A percentile compares a stretch with the other conserved stretches of the same genome.
phyloP scores from a whole-genome alignment of 1,284 basidiomycete genomes.

The Vanrija humicola region DNA sequence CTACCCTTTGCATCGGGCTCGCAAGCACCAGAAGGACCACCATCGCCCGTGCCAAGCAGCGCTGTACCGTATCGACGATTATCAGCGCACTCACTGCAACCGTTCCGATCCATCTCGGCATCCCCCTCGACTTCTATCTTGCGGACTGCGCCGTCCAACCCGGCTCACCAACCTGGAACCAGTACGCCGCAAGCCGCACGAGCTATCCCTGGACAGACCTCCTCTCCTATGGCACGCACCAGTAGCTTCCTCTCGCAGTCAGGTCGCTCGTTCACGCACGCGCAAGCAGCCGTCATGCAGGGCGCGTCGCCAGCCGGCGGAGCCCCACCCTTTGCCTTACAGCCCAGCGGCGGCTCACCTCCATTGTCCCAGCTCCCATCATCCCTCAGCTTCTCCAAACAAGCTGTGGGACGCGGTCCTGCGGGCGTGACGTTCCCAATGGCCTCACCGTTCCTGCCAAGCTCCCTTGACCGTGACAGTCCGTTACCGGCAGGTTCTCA shows the following conservation, averaged over 20 bases:
- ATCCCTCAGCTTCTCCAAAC: slow-evolving; percentile 38
- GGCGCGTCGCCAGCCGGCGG: slow-evolving; percentile 24
- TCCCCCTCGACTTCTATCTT: slow-evolving; percentile 41
- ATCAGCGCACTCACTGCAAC: slow-evolving; percentile 43
- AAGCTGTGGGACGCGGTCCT: slow-evolving; percentile 26
- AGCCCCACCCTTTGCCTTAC: slow-evolving; percentile 13
- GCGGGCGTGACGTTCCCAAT: slow-evolving; percentile 19
- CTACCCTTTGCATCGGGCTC: slow-evolving; percentile 38
- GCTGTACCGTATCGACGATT: slow-evolving; percentile 35
- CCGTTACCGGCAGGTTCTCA: slow-evolving; percentile 3
- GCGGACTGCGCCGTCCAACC: slow-evolving; percentile 9
- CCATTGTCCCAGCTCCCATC: slow-evolving; percentile 26
- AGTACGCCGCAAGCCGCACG: background rate
- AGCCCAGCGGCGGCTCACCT: slow-evolving; percentile 5
- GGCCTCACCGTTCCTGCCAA: slow-evolving; percentile 37
- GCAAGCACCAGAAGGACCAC: slow-evolving; percentile 6
- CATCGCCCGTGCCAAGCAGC: slow-evolving; percentile 15
- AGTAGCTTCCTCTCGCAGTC: slow-evolving; percentile 47
- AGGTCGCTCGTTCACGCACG: slow-evolving; percentile 46
- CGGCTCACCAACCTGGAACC: background rate
- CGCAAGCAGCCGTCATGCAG: slow-evolving; percentile 41
- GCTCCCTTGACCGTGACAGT: slow-evolving; percentile 30
- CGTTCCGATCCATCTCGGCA: slow-evolving; percentile 31
- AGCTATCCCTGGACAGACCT: background rate
- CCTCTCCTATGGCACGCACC: slow-evolving; percentile 36